A percentile compares a stretch with the other conserved stretches of the same genome.
Conservation (phyloP, 2,329 filamentous ascomycete species). For the Fusarium mangiferae region DNA sequence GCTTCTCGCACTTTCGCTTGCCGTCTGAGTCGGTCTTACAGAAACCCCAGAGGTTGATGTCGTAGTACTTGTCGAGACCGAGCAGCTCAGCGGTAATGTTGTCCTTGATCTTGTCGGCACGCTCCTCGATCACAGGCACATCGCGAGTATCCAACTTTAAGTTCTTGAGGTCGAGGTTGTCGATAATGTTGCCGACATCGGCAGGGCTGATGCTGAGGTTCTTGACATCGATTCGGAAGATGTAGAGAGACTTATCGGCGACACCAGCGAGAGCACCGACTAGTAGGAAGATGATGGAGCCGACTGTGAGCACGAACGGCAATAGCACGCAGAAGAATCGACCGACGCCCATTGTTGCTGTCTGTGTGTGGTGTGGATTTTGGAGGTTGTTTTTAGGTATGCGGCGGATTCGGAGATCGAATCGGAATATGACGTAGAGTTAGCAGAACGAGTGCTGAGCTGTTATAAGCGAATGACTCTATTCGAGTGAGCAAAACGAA, state of each 20-base stretch:
- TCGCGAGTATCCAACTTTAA: constrained; percentile 38
- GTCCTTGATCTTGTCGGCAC: constrained; percentile 52
- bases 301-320: constrained; percentile 84
- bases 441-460: constrained; percentile 26
- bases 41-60: constrained; percentile 87
- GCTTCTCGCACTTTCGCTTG: constrained; percentile 73
- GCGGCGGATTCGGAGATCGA: constrained; percentile 13
- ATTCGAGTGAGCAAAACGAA: constrained; percentile 9
- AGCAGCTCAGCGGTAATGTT: constrained; percentile 69
- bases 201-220: constrained; percentile 60
- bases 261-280: constrained; percentile 67
- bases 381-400: constrained; percentile 9
- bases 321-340: constrained; percentile 87
- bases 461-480: constrained; percentile 30
- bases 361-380: background rate
- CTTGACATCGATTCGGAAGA: constrained; percentile 70
- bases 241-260: constrained; percentile 64
- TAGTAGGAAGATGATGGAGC: constrained; percentile 76
- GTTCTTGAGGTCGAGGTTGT: constrained; percentile 39
- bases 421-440: constrained; percentile 39
- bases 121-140: constrained; percentile 58
- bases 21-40: constrained; percentile 70
- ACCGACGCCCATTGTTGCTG: constrained; percentile 67
- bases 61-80: constrained; percentile 79
- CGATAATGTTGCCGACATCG: constrained; percentile 51